Evolutionary conservation across 140 eudicot genomes (phyloP).

Genomic region (Anethum foeniculum): DNA sequence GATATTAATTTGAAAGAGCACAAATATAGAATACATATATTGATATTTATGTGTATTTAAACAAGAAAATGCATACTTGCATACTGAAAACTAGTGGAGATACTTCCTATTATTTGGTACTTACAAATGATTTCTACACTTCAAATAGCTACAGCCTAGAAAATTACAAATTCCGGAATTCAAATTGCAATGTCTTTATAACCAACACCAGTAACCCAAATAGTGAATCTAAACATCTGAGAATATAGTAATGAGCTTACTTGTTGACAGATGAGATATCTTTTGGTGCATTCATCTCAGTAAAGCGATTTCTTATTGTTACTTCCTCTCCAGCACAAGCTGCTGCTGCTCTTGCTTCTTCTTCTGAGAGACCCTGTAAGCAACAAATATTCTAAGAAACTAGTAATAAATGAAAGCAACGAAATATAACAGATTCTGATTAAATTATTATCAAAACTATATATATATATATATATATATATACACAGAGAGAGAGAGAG

Average conservation of each 20-base stretch:
- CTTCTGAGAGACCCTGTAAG: constrained; percentile 89
- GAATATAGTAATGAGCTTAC: constrained; percentile 37
- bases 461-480: background rate
- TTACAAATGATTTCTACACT: background rate
- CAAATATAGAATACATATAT: background rate
- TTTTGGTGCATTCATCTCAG: constrained; percentile 96
- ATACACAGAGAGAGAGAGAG: too few species aligned
- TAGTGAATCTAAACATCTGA: constrained; percentile 1
- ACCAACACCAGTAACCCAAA: background rate
- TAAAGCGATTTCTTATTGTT: constrained; percentile 81
- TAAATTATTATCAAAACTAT: background rate
- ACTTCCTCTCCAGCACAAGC: constrained; percentile 98
- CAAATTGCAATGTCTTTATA: background rate
- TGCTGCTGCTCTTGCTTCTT: constrained; percentile 98
- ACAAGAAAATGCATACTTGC: background rate
- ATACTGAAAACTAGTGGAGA: background rate
- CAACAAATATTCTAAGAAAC: constrained; percentile 6
- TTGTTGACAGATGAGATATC: constrained; percentile 86
- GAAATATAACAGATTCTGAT: background rate
- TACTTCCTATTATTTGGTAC: background rate
- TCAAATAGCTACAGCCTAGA: background rate
- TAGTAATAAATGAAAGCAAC: background rate
- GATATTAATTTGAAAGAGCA: background rate
- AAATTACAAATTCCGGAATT: background rate
- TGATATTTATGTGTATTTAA: background rate